Percentiles rank a stretch among this genome's conserved stretches.
Conservation (phyloP, 2,329 filamentous ascomycete species). For the Nigrospora osmanthi region DNA sequence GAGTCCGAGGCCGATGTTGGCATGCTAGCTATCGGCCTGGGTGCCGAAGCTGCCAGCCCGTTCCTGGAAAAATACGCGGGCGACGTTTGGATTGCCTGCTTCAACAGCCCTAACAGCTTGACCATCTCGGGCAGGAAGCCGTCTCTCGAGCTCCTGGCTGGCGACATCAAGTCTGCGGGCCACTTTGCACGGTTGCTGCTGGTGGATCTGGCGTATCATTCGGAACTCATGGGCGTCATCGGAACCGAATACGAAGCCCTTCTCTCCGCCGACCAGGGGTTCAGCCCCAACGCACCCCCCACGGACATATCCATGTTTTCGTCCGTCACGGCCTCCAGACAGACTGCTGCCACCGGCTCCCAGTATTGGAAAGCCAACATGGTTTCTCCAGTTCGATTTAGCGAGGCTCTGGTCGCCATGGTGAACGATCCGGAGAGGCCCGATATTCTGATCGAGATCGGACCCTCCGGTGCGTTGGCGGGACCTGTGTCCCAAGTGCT, state of each 20-base stretch:
- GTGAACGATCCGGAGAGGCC: slow-evolving; percentile 1
- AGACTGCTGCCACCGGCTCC: no score
- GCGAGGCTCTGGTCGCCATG: slow-evolving; percentile 6
- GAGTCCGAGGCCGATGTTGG: slow-evolving; percentile 1
- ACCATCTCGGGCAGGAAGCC: slow-evolving; percentile 12
- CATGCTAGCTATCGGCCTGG: slow-evolving; percentile 14
- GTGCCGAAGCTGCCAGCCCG: background rate
- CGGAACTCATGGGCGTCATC: slow-evolving; percentile 4
- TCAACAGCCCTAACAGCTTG: slow-evolving; percentile 17
- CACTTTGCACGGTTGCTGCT: slow-evolving; percentile 14
- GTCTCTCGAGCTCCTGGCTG: slow-evolving; percentile 2
- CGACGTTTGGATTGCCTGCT: slow-evolving; percentile 12
- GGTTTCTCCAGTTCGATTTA: slow-evolving; percentile 17
- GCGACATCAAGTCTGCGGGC: background rate
- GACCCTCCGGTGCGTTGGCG: slow-evolving; percentile 11
- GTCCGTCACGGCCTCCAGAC: slow-evolving; percentile 3
- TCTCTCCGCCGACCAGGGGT: background rate
- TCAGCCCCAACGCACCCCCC: no score
- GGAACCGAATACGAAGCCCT: slow-evolving; percentile 7
- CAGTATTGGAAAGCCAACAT: slow-evolving; percentile 23
- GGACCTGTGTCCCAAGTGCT: slow-evolving; percentile 15
- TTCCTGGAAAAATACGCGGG: slow-evolving; percentile 2
- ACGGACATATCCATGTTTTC: slow-evolving; percentile 6
- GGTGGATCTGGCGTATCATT: slow-evolving; percentile 15
- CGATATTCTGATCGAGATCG: slow-evolving; percentile 15